Base-by-base conservation (phyloP, 768 basidiomycete genomes). In the Tylopilus sp. region DNA sequence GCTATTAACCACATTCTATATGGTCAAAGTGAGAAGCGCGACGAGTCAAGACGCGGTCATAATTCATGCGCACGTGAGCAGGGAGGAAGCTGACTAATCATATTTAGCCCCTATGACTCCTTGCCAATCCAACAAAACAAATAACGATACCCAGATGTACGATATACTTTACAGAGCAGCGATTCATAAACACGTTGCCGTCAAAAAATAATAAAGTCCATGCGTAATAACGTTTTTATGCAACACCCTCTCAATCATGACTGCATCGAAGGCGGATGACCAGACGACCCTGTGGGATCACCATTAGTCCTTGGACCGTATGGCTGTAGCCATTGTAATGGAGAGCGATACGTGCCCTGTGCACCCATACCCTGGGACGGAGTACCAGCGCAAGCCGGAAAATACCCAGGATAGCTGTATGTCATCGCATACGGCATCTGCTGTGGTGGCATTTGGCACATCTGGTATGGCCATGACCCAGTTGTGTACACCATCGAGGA, bases 1-100 rank as follows among this genome's bases (percentile, higher is more conserved):
- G 69, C 72, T 10, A 83, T 23, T 2, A 75, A 52, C 82, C 82
- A 83, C 82, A 83, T 83, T 4, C 28, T 28, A 28, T 7, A 8
- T 17, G 35, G 17, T 36, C 15, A n/a, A n/a, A 36, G 12, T 13
- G 13, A 35, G 33, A 35, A 35, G 36, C n/a, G 36, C 36, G n/a
- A 18, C 36, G 6, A n/a, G 36, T 28, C 28, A 31, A 36, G 36
- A 36, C 36, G 36, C 36, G 36, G 36, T 36, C 36, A 36, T 36
- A n/a, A 36, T 18, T 1, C 6, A 18, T 4, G 20, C 20, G 3
- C 38, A 39, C 38, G 38, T 39, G 38, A 39, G 18, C 7, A 18
- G 38, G 18, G 13, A 10, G 9, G 6, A 21, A 21, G 38, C 20
- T 39, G 38, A 39, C 38, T 39, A 39, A 39, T 8, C n/a, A n/a